Evolutionary conservation across 169 alveolate genomes (phyloP).

Genomic region (Cyclospora cayetanensis): DNA sequence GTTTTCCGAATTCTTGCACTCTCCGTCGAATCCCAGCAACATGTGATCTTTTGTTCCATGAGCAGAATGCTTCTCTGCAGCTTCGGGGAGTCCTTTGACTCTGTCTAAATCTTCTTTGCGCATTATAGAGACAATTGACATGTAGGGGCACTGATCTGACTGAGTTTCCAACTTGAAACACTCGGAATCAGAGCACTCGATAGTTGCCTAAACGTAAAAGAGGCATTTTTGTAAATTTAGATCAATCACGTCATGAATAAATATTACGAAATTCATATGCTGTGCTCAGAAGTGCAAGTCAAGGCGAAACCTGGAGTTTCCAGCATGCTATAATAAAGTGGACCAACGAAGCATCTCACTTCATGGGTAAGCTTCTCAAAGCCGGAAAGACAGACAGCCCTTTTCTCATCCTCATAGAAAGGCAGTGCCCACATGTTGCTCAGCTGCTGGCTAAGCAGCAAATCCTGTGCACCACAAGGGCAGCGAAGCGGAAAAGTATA

Average conservation of each 20-base stretch:
- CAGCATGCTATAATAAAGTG: neutral
- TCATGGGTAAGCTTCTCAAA: conserved; percentile 58
- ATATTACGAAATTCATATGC: neutral
- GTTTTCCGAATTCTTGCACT: conserved; percentile 4
- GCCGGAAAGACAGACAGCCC: conserved; percentile 66
- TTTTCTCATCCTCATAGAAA: conserved; percentile 35
- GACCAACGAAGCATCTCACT: neutral
- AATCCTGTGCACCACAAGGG: conserved; percentile 36
- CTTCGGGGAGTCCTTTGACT: neutral
- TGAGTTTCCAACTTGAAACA: conserved; percentile 63
- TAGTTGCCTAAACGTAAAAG: conserved; percentile 19
- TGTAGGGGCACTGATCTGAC: conserved; percentile 42
- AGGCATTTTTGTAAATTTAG: neutral
- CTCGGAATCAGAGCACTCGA: conserved; percentile 47
- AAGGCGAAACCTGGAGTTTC: too few relatives aligned
- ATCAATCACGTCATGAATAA: neutral
- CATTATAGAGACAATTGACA: conserved; percentile 26
- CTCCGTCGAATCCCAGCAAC: conserved; percentile 55
- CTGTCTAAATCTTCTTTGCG: conserved; percentile 56
- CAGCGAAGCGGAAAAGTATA: neutral
- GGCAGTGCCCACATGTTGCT: conserved; percentile 69
- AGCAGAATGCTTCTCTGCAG: neutral
- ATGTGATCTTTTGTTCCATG: conserved; percentile 10
- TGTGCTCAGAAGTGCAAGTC: too few relatives aligned
- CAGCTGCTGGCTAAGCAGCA: conserved; percentile 64